Base-by-base conservation (phyloP, 2,329 filamentous ascomycete genomes). In the Exophiala viscosa region DNA sequence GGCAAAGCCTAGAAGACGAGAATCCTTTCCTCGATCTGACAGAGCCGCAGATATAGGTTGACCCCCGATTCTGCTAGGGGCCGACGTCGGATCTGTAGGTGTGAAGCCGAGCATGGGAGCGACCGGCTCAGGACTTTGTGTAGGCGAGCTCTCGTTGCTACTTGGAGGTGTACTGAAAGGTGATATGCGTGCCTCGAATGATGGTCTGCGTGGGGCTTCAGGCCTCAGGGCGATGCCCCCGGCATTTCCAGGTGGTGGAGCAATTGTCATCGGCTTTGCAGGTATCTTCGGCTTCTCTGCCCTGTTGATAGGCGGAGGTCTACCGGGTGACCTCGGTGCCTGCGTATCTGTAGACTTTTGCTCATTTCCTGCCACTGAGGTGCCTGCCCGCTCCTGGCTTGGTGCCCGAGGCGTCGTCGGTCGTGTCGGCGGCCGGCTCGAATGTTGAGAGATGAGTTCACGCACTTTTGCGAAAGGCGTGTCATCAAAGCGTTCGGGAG, bases 151-250 rank as follows among this genome's bases (percentile, higher is more conserved):
- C 50, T 81, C 83, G 3, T 82, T 80, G 65, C 86, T 92, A 61
- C 83, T 85, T 0, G 91, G 90, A 14, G 90, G 90, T 33, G 90
- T 96, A 64, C 78, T 90, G 66, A 96, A 96, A 0, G 92, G 91
- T 1, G 92, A 96, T 0, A 84, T 65, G 45, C 73, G 71, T 31
- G 75, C 74, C 38, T 79, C 75, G 2, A 67, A 64, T 70, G 64
- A 59, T 67, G 56, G 61, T 67, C 66, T 31, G 63, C 61, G 52
- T 66, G 58, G 23, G 8, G 5, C 39, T 60, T 67, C 11, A 33
- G 66, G 66, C 10, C 66, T 67, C 33, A 56, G 53, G 38, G 36
- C 55, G 53, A 58, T 50, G 10, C 35, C 14, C 23, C n/a, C 33
- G 9, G 48, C 52, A 53, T 57, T 48, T 15, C 35, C 28, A 18